These are phyloP conservation scores for Triticum timopheevii DNA, from an alignment of 176 grass and related monocot genomes.

Conservation along the genomic window DNA sequence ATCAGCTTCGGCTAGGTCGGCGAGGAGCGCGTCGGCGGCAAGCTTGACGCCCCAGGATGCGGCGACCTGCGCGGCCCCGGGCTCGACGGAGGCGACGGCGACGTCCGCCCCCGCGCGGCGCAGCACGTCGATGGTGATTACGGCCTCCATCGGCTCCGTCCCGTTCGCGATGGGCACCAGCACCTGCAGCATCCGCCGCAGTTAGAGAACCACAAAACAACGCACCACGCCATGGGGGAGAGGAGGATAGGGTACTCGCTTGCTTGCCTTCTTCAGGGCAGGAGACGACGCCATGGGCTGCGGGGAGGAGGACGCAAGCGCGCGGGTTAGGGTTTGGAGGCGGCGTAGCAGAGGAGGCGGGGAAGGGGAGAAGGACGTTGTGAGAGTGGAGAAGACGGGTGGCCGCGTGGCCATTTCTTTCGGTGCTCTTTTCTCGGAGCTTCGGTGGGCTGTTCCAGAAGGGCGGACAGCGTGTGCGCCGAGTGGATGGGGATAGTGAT, in stretches of 20 bases:
- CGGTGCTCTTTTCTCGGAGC: neutral
- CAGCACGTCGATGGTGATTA: conserved; percentile 67
- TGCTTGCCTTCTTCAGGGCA: conserved; percentile 47
- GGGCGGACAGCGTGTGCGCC: neutral
- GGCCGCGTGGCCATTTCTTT: conserved; percentile 47
- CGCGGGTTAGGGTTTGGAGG: conserved; percentile 43
- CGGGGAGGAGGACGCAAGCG: conserved; percentile 21
- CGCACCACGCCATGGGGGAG: neutral
- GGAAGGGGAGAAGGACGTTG: neutral
- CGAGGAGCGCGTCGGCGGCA: conserved; percentile 53
- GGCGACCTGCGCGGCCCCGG: conserved; percentile 33
- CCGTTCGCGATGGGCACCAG: conserved; percentile 68
- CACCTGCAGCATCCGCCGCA: conserved; percentile 35
- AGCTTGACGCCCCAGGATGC: conserved; percentile 63
- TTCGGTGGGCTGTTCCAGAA: conserved; percentile 32
- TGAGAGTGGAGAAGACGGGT: neutral
- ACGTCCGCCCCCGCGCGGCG: conserved; percentile 64
- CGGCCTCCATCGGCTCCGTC: conserved; percentile 78
- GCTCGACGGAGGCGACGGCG: conserved; percentile 61
- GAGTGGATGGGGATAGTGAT: neutral
- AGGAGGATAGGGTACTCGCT: neutral
- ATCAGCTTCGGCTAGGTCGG: conserved; percentile 37
- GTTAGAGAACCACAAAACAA: neutral
- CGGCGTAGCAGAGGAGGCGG: neutral
- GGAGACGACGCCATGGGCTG: conserved; percentile 56